These are phyloP conservation scores for Magnolia kwangsiensis DNA, from an alignment of 164 flowering plant genomes.

Conservation along the genomic window DNA sequence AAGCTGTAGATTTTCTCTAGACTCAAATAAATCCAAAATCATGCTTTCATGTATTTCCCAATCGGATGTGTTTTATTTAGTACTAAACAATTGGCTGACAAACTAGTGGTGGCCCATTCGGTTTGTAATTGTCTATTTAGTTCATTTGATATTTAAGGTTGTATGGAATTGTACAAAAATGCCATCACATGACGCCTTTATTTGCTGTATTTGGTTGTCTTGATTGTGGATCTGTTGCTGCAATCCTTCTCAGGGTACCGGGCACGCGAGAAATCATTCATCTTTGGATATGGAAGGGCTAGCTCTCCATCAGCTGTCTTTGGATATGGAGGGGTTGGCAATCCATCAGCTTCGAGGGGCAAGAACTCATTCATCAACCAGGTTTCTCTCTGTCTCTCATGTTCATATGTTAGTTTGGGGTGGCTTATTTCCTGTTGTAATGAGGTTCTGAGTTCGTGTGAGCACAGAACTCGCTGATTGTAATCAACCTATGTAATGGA, in stretches of 20 bases:
- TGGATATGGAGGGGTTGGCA: slow-evolving; percentile 40
- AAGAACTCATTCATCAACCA: slow-evolving; percentile 32
- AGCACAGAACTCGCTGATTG: too few species aligned
- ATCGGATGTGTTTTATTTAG: not conserved
- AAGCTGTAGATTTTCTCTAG: not conserved
- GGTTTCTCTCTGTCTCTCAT: slow-evolving; percentile 25
- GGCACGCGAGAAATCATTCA: slow-evolving; percentile 31
- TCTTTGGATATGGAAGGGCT: slow-evolving; percentile 42
- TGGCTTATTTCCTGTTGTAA: too few species aligned
- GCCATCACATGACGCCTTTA: not conserved
- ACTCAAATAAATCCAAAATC: too few species aligned
- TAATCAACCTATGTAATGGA: too few species aligned
- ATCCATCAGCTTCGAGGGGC: slow-evolving; percentile 36
- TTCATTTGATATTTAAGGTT: not conserved
- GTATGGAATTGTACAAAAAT: not conserved
- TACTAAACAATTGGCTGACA: not conserved
- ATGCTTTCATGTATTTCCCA: not conserved
- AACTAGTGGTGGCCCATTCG: not conserved
- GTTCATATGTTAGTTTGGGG: too few species aligned
- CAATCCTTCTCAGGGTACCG: slow-evolving; percentile 32
- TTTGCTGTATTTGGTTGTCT: not conserved
- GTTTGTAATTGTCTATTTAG: not conserved
- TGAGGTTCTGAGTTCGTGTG: too few species aligned
- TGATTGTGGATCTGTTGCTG: not conserved
- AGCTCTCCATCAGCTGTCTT: slow-evolving; percentile 23